These are phyloP conservation scores for Mortierella sp. DNA, from an alignment of 371 early-diverging fungal species.

Conservation along the genomic window DNA sequence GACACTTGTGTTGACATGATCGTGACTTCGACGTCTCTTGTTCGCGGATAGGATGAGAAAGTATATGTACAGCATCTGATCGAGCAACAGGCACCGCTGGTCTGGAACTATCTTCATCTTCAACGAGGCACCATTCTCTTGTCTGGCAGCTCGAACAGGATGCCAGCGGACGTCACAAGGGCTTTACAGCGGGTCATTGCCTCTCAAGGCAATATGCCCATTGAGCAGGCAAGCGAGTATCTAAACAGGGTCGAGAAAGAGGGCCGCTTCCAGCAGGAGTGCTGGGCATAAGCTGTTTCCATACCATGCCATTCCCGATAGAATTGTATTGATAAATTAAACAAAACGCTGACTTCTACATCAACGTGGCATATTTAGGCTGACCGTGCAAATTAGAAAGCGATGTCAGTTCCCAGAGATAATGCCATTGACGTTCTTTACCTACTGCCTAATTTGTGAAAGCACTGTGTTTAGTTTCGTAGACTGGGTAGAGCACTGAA, in stretches of 20 bases:
- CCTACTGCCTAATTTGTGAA: no score
- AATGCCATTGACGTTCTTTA: no score
- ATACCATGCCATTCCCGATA: no score
- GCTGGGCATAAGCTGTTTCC: conserved; percentile 72
- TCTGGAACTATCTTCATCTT: conserved; percentile 77
- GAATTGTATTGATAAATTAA: background rate
- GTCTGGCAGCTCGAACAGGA: conserved; percentile 83
- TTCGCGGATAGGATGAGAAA: conserved; percentile 62
- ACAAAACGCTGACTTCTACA: background rate
- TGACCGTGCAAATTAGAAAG: no score
- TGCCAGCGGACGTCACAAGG: conserved; percentile 85
- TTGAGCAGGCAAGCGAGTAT: conserved; percentile 71
- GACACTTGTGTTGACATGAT: background rate
- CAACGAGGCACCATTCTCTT: conserved; percentile 72
- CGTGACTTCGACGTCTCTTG: no score
- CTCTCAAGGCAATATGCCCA: conserved; percentile 63
- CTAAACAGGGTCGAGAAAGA: conserved; percentile 70
- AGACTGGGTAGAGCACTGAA: no score
- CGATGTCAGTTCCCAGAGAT: no score
- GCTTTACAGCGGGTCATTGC: conserved; percentile 77
- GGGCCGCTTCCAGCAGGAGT: conserved; percentile 88
- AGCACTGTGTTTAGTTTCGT: no score
- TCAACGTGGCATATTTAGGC: no score
- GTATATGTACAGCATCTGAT: conserved; percentile 80
- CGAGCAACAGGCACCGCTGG: conserved; percentile 58